Percentiles rank a stretch among this genome's conserved stretches.
These are phyloP conservation scores for Microcyclospora tardicrescens DNA, from an alignment of 2,329 filamentous ascomycete genomes.

Conservation along the genomic window DNA sequence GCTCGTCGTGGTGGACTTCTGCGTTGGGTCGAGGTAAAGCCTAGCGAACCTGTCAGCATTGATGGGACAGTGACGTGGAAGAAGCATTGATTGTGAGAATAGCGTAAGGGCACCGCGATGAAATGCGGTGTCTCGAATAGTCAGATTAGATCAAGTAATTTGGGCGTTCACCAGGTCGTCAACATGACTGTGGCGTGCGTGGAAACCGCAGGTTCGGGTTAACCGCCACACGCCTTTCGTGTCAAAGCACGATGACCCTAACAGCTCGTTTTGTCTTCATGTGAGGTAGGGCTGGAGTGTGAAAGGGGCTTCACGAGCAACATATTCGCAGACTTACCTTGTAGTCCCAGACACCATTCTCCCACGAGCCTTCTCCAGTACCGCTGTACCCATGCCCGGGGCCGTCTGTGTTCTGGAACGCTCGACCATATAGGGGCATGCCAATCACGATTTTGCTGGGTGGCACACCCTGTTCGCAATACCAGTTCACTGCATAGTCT, in stretches of 20 bases:
- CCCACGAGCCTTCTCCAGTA: constrained; percentile 69
- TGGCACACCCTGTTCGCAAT: constrained; percentile 48
- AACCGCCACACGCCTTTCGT: background rate
- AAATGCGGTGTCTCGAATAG: background rate
- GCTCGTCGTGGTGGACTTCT: constrained; percentile 49
- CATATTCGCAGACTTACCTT: constrained; percentile 36
- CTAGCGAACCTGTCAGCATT: constrained; percentile 10
- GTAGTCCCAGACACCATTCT: constrained; percentile 76
- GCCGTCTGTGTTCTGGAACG: constrained; percentile 68
- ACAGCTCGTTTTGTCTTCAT: too few species aligned
- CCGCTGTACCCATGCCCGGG: constrained; percentile 57
- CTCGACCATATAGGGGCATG: constrained; percentile 83
- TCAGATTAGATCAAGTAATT: constrained; percentile 30
- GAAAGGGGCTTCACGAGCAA: too few species aligned
- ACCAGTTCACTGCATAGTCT: constrained; percentile 55
- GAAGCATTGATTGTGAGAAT: background rate
- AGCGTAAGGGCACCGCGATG: too few species aligned
- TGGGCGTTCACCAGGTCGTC: background rate
- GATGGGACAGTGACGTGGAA: background rate
- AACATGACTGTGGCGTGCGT: background rate
- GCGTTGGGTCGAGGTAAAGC: constrained; percentile 58
- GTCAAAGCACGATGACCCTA: too few species aligned
- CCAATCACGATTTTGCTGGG: constrained; percentile 69
- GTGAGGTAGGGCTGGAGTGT: too few species aligned
- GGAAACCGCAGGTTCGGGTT: background rate